These are phyloP conservation scores for Corymbia calophylla DNA, from an alignment of 441 rosid species.

Conservation along the genomic window DNA sequence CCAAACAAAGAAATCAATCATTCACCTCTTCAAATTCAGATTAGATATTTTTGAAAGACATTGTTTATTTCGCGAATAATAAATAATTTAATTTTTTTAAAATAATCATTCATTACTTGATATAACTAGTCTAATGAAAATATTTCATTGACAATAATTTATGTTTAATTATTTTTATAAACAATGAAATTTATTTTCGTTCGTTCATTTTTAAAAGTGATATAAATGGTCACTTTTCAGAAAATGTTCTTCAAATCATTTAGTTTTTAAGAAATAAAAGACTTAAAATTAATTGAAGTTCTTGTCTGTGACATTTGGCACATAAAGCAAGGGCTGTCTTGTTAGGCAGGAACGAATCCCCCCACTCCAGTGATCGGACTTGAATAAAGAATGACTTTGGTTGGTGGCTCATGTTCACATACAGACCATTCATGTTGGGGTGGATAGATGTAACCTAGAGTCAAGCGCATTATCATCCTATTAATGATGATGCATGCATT, in stretches of 20 bases:
- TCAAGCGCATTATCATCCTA: background rate
- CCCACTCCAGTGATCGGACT: background rate
- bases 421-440: background rate
- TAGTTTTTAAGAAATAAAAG: background rate
- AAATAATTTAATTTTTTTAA: too few species aligned
- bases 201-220: too few species aligned
- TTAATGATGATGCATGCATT: background rate
- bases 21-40: background rate
- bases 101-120: background rate
- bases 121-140: too few species aligned
- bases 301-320: background rate
- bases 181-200: background rate
- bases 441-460: background rate
- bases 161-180: too few species aligned
- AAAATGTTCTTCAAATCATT: too few species aligned
- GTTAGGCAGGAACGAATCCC: background rate
- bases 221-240: too few species aligned
- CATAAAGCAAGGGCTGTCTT: background rate
- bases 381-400: background rate
- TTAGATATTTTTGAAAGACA: background rate
- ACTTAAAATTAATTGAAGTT: background rate
- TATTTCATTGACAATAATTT: accelerated
- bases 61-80: too few species aligned
- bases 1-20: background rate
- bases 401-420: background rate